These are phyloP conservation scores for Diatrype stigma DNA, from an alignment of 2,329 filamentous ascomycete species.

Conservation along the genomic window DNA sequence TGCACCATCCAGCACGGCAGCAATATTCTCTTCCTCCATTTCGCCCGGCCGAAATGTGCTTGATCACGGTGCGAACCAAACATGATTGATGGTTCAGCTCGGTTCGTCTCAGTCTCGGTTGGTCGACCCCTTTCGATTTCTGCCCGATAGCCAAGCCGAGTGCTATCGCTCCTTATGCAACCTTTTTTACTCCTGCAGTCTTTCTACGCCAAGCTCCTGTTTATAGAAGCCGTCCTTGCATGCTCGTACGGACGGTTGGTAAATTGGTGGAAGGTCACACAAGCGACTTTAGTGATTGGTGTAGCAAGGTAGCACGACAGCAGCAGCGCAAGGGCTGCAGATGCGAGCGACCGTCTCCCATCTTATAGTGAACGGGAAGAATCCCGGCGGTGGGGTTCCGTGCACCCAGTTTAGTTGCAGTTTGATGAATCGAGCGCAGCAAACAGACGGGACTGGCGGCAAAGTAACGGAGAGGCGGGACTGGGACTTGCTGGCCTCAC, in stretches of 20 bases:
- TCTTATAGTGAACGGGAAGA: neutral
- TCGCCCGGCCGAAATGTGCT: conserved; percentile 47
- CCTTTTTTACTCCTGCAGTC: neutral
- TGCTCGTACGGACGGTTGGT: no score
- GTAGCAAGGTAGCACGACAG: neutral
- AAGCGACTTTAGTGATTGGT: neutral
- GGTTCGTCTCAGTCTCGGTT: no score
- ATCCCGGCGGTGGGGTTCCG: no score
- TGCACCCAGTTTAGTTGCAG: neutral
- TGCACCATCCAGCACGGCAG: conserved; percentile 49
- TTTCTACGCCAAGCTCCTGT: neutral
- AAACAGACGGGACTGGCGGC: no score
- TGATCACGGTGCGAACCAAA: conserved; percentile 45
- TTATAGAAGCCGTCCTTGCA: neutral
- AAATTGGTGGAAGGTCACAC: neutral
- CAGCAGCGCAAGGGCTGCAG: neutral
- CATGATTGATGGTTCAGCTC: conserved; percentile 13
- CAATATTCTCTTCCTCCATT: conserved; percentile 46
- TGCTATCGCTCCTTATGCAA: neutral
- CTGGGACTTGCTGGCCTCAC: no score
- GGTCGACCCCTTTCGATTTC: no score
- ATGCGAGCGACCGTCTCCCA: neutral
- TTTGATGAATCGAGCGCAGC: neutral
- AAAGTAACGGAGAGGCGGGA: neutral
- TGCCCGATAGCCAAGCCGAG: no score